phyloP scores from a whole-genome alignment of 108 stramenopile species.

The Nannochloropsis salina region DNA sequence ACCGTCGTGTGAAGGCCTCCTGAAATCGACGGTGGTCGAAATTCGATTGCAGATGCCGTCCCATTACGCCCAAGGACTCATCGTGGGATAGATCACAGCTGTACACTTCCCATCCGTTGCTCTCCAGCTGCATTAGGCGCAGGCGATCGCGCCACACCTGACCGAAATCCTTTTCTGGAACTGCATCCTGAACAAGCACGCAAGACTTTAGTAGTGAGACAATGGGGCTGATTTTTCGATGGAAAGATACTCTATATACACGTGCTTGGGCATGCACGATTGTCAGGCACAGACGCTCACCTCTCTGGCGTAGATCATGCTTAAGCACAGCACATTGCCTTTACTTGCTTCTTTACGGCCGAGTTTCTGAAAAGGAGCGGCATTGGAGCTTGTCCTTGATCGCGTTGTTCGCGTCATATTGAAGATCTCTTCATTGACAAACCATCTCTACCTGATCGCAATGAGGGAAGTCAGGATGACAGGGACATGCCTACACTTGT shows the following conservation, averaged over 20 bases:
- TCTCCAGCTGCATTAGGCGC: neutral
- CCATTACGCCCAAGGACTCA: neutral
- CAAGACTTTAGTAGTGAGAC: too few species aligned
- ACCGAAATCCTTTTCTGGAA: slow-evolving; percentile 14
- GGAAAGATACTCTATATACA: too few species aligned
- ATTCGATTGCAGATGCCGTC: neutral
- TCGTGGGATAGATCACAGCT: neutral
- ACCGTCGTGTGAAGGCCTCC: neutral
- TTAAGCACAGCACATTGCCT: neutral
- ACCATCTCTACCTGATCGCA: too few species aligned
- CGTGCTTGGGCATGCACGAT: too few species aligned
- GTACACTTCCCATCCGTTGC: neutral
- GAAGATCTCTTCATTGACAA: too few species aligned
- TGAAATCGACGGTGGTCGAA: neutral
- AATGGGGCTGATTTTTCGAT: too few species aligned
- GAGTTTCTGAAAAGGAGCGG: neutral
- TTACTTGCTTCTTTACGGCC: neutral
- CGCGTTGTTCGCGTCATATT: neutral
- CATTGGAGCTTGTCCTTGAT: neutral
- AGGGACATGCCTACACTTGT: too few species aligned
- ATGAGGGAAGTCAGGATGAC: too few species aligned
- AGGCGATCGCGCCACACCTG: neutral
- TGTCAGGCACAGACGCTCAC: neutral
- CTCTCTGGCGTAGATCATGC: neutral
- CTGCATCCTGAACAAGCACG: neutral